Base-by-base conservation (phyloP, 164 flowering plant species). In the Nymphaea thermarum region DNA sequence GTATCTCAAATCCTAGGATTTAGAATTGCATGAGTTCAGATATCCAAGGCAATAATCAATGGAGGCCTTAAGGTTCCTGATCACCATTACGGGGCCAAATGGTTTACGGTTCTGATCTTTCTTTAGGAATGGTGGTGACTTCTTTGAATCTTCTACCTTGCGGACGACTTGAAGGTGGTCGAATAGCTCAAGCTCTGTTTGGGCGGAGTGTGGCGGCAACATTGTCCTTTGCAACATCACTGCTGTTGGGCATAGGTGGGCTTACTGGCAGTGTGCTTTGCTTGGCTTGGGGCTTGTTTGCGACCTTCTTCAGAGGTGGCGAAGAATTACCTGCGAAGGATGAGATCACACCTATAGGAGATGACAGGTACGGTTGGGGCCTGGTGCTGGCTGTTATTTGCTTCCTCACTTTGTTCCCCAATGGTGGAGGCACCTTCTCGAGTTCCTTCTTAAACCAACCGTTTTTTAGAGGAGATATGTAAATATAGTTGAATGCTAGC, bases 101-200 rank as follows among this genome's bases (percentile, higher is more conserved):
- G 36, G 36, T 45, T 45, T 45, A 5, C 10, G 53, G 53, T 45
- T 45, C 12, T 15, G 17, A 5, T 44, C 36, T 25, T 25, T 67
- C 43, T 77, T 72, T 82, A 89, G 98, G 98, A 65, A 93, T 93
- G 92, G 93, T 93, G 65, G 97, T 93, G 73, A 91, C 98, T 43
- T 89, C 98, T 44, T 75, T 93, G 77, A 91, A 93, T 80, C 76
- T 93, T 70, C 77, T 93, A 65, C 97, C 97, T 3, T 87, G 94
- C 71, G 98, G 98, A 44, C 77, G 96, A 73, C 94, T 93, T 3
- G 96, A 93, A 84, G 98, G 98, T 61, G 98, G 98, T 5, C 86
- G 97, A 4, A 93, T 93, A 60, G 97, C 97, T 6, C 98, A 93
- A 80, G 94, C 97, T 51, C 78, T 93, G 86, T 87, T 93, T 6